A percentile compares a stretch with the other conserved stretches of the same genome.
Evolutionary conservation across 2,329 filamentous ascomycete genomes (phyloP).

Genomic region (Diplodia seriata): DNA sequence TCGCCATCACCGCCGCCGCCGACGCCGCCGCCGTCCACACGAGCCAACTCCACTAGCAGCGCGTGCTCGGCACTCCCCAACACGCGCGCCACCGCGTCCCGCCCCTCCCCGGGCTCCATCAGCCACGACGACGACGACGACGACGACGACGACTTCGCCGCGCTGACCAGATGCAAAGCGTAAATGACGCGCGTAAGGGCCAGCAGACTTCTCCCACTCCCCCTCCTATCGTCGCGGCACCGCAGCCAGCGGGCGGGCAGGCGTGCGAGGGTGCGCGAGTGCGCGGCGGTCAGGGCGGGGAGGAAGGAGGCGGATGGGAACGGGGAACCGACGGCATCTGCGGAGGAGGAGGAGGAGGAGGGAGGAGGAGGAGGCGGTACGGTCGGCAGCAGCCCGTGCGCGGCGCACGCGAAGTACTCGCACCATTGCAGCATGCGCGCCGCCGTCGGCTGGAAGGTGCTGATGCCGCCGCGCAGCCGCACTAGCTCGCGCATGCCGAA

Average conservation of each 20-base stretch:
- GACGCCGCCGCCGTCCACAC: too few relatives aligned
- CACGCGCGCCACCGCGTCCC: not conserved
- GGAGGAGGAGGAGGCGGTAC: not conserved
- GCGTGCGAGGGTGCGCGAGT: not conserved
- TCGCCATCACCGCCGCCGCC: not conserved
- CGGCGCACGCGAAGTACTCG: not conserved
- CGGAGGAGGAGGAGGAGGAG: not conserved
- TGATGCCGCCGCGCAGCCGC: not conserved
- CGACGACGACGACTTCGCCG: not conserved
- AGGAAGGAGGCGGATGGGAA: not conserved
- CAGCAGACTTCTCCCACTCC: too few relatives aligned
- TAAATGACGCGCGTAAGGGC: not conserved
- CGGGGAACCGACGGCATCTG: not conserved
- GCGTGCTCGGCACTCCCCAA: not conserved
- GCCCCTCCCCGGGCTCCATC: not conserved
- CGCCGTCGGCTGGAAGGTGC: not conserved
- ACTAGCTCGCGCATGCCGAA: not conserved
- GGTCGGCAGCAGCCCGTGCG: not conserved
- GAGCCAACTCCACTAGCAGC: not conserved
- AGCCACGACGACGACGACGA: not conserved
- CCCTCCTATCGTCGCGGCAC: too few relatives aligned
- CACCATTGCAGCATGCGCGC: not conserved
- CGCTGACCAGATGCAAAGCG: not conserved
- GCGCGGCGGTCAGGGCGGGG: not conserved
- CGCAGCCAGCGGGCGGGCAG: not conserved